phyloP scores from a whole-genome alignment of 345 rosid species.

The Boechera divaricarpa region DNA sequence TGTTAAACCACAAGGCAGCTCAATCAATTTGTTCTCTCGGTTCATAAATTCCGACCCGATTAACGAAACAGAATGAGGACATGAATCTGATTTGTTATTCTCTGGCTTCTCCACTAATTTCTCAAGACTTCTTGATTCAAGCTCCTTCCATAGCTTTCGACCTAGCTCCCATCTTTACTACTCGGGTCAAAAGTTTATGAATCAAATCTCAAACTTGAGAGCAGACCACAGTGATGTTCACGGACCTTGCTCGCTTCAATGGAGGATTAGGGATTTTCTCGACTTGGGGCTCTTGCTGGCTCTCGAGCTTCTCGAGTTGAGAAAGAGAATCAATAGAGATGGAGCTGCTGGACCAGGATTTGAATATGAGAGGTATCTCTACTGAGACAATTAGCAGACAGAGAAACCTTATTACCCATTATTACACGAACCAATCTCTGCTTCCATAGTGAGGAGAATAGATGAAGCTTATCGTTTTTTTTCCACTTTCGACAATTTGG shows the following conservation, averaged over 20 bases:
- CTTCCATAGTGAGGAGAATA: slow-evolving; percentile 54
- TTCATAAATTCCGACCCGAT: slow-evolving; percentile 64
- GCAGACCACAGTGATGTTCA: slow-evolving; percentile 45
- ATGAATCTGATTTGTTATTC: slow-evolving; percentile 55
- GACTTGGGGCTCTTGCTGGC: slow-evolving; percentile 52
- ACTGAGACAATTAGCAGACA: slow-evolving; percentile 69
- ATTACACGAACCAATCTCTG: slow-evolving; percentile 75
- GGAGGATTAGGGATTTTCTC: slow-evolving; percentile 67
- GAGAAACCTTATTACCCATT: slow-evolving; percentile 55
- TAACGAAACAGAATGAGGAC: slow-evolving; percentile 68
- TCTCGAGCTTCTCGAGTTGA: slow-evolving; percentile 54
- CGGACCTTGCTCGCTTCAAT: slow-evolving; percentile 33
- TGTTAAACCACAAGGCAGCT: slow-evolving; percentile 85
- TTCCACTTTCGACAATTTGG: slow-evolving; percentile 52
- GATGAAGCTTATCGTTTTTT: slow-evolving; percentile 54
- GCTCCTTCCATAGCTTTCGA: slow-evolving; percentile 67
- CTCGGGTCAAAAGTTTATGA: slow-evolving; percentile 57
- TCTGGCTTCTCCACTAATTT: slow-evolving; percentile 44
- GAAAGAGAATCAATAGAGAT: slow-evolving; percentile 57
- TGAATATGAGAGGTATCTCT: slow-evolving; percentile 82
- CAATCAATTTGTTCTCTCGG: slow-evolving; percentile 54
- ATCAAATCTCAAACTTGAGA: slow-evolving; percentile 66
- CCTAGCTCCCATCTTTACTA: slow-evolving; percentile 71
- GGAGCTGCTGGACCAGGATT: slow-evolving; percentile 51
- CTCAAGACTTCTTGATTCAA: slow-evolving; percentile 59